A percentile compares a stretch with the other conserved stretches of the same genome.
Conservation (phyloP, 192 early-diverging fungal species). For the Coemansia pectinata region DNA sequence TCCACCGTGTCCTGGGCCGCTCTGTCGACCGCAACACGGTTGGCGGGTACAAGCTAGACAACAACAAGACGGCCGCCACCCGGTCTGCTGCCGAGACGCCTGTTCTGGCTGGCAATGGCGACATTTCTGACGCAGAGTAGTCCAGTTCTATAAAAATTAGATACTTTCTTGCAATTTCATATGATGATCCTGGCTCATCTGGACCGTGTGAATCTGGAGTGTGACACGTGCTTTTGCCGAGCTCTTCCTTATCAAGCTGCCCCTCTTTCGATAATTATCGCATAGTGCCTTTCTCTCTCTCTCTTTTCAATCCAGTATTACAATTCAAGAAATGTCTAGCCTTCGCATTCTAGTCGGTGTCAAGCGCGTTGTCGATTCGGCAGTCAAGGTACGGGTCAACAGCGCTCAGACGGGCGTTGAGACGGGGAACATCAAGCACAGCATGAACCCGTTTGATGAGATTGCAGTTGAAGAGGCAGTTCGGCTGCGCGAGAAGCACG, state of each 20-base stretch:
- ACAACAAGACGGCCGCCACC: constrained; percentile 32
- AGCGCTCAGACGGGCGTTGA: constrained; percentile 86
- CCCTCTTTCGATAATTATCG: not conserved
- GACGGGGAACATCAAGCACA: constrained; percentile 92
- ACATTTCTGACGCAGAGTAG: not conserved
- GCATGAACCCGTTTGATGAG: constrained; percentile 99
- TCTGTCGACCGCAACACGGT: constrained; percentile 22
- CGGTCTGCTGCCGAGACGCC: not conserved
- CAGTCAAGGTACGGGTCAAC: constrained; percentile 97
- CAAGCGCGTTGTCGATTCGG: constrained; percentile 98
- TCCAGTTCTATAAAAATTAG: no score
- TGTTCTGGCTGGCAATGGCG: not conserved
- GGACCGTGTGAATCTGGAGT: not conserved
- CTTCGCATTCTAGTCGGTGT: constrained; percentile 87
- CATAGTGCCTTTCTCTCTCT: not conserved
- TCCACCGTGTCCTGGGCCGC: constrained; percentile 53
- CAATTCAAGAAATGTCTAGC: constrained; percentile 34
- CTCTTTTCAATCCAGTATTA: not conserved
- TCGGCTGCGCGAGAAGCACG: constrained; percentile 83
- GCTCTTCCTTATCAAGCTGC: not conserved
- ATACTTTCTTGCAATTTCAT: not conserved
- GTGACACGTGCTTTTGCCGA: not conserved
- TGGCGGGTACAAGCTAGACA: constrained; percentile 29
- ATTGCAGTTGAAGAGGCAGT: constrained; percentile 98
- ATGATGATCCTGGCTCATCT: not conserved